Base-by-base conservation (phyloP, 179 eudicot species). In the Silene noctiflora region DNA sequence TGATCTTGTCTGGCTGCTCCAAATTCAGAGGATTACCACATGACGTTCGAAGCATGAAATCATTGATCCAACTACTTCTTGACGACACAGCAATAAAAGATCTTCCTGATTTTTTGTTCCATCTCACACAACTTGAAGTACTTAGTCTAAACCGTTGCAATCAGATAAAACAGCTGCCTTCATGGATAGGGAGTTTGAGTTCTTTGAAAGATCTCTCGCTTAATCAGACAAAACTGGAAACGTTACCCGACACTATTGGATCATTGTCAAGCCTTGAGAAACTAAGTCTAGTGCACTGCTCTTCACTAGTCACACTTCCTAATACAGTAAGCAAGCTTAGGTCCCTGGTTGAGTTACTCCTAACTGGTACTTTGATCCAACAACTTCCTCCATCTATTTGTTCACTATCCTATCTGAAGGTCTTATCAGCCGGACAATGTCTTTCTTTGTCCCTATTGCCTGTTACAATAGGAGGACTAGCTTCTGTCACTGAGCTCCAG, bases 1-100 rank as follows among this genome's bases (percentile, higher is more conserved):
- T 90, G 48, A 81, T 79, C 72, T 84, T 90, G 69, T 85, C 92
- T 11, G 79, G 75, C 17, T 90, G 92, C 84, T 77, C 74, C n/a
- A 81, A 84, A 76, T 67, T 90, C 67, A 81, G 24, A 63, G 62
- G 73, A 48, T 81, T 90, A 12, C 95, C 92, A 12, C 27, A 75
- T 20, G 81, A 85, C 31, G 72, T 89, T 44, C 73, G 83, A 9
- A 79, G 85, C 75, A 64, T 89, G 89, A 79, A 56, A 39, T 89
- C 89, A 24, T 78, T 89, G 73, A 76, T 17, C 68, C 73, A 77
- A 61, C 86, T 90, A 42, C 77, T 64, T 46, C 39, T 82, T 27
- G 92, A 87, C 69, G 27, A 21, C 35, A 87, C 95, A 68, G 77
- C 83, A 20, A 80, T 86, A 20, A 53, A 78, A 46, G 58, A 79